Percentiles rank a stretch among this genome's conserved stretches.
Conservation (phyloP, 2,329 filamentous ascomycete species). For the Paecilomyces sp. region DNA sequence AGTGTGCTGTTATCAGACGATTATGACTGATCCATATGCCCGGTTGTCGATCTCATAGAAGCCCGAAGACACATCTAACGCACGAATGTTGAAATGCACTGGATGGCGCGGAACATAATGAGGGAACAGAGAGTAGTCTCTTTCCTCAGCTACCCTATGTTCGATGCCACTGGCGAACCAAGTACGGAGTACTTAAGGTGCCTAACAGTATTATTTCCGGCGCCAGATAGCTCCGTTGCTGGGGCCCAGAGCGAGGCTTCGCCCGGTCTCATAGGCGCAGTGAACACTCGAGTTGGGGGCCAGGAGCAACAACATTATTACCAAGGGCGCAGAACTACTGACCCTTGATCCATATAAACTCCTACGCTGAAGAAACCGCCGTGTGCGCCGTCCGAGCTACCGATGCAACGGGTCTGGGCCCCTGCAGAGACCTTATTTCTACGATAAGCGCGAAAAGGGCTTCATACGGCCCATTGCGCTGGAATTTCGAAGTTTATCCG, state of each 20-base stretch:
- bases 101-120: not conserved
- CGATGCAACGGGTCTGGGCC: not conserved
- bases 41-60: not conserved
- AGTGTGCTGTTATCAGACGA: not conserved
- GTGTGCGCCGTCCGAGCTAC: not conserved
- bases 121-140: not conserved
- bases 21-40: not conserved
- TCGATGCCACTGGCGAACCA: not conserved
- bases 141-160: not conserved
- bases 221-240: not conserved
- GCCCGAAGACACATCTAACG: not conserved
- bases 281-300: not conserved
- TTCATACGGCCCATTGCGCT: not conserved
- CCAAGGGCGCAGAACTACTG: not conserved
- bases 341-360: not conserved
- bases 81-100: not conserved
- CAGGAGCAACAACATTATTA: not conserved
- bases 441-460: not conserved
- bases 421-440: not conserved
- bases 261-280: not conserved
- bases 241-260: not conserved
- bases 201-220: not conserved
- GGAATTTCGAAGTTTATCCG: not conserved
- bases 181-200: not conserved
- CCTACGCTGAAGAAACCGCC: not conserved